Conservation (phyloP, 768 basidiomycete species). For the Boletus subparvulus region DNA sequence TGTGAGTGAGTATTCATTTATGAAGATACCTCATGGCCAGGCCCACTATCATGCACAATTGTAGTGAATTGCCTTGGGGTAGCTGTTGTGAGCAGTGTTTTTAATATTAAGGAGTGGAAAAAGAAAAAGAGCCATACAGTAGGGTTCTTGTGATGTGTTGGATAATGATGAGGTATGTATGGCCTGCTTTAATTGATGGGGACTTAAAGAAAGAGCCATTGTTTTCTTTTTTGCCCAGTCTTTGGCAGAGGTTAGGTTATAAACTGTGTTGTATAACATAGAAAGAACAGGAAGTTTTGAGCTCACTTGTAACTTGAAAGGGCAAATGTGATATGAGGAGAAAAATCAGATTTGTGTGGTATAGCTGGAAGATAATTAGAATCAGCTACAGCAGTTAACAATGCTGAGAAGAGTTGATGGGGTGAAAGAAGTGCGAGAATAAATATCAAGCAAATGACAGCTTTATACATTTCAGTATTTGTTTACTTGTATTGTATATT, state of each 20-base stretch:
- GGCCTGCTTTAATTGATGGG: conserved; percentile 6
- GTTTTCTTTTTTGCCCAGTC: neutral
- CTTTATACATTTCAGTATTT: conserved; percentile 11
- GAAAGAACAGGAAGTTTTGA: neutral
- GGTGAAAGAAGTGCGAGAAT: neutral
- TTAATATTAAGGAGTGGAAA: neutral
- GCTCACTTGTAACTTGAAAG: neutral
- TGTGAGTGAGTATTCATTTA: neutral
- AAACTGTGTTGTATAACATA: neutral
- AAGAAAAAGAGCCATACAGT: conserved; percentile 11
- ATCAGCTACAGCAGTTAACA: neutral
- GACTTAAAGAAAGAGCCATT: conserved; percentile 24
- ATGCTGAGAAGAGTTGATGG: neutral
- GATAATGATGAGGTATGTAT: neutral
- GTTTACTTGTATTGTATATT: conserved; percentile 16
- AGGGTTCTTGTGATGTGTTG: conserved; percentile 1
- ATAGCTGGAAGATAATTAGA: neutral
- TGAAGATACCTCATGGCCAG: conserved; percentile 13
- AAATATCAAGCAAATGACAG: neutral
- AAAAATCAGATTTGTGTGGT: neutral
- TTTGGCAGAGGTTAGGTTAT: neutral
- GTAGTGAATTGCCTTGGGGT: conserved; percentile 15
- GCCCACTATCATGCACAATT: conserved; percentile 1
- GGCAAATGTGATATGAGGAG: neutral
- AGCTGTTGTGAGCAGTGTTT: conserved; percentile 7